Evolutionary conservation across 1,284 basidiomycete genomes (phyloP), one percentile per base, ranked within the genome.

Genomic region (Puccinia triticina): DNA sequence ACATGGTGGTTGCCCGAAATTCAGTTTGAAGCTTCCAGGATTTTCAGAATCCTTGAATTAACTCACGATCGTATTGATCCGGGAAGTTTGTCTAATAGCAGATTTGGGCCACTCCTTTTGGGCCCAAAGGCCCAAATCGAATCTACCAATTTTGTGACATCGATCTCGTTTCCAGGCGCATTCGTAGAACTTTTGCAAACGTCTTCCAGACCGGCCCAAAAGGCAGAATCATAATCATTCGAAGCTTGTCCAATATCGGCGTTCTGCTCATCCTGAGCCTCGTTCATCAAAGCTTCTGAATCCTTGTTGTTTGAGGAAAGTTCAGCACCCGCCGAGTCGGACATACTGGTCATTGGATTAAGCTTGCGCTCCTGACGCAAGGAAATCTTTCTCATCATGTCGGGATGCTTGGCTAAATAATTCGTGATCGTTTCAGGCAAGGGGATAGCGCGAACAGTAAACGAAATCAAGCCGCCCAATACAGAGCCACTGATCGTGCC

Each of bases 111-210:
- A 26, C 93, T 91, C 77, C 91, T 89, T 84, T 93, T 92, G 0
- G 97, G 96, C 0, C 97, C 97, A 87, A 98, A 96, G 21, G 93
- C 91, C 93, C 95, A 96, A 0, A 97, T 90, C 79, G 89, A 90
- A 72, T 94, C 92, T 0, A 89, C 90, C 11, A 95, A 86, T 72
- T 90, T 90, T 2, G 87, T 87, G 95, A 96, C 98, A 84, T 98
- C 94, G 2, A 91, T 90, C 2, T 94, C 95, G 3, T 89, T 91
- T 82, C 90, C 89, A 64, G 89, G 88, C 84, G 93, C 93, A 40
- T 91, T 89, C 12, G 89, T 89, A n/a, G 90, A 88, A 10, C 89
- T 89, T 4, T 88, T 86, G 95, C 95, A 98, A 87, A 97, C 98
- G 76, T 93, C 90, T 77, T 93, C 92, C 0, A 91, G 89, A 77